Evolutionary conservation across 2,329 filamentous ascomycete genomes (phyloP).

Genomic region (Teratosphaeria pseudoeucalypti): DNA sequence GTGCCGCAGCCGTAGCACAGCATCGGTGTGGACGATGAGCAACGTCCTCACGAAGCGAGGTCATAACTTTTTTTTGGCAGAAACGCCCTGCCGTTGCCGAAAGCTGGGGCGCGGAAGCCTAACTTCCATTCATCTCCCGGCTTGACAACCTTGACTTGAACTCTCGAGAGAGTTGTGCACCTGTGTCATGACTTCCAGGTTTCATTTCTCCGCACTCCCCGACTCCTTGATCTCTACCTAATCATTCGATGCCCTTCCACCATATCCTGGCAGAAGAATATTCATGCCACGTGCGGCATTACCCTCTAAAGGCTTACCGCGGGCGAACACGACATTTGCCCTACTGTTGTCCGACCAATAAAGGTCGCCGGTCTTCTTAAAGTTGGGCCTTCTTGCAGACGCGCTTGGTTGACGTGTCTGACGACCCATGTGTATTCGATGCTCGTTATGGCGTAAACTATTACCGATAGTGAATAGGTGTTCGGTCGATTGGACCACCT

Average conservation of each 20-base stretch:
- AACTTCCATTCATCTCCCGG: background rate
- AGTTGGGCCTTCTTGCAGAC: background rate
- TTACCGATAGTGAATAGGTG: background rate
- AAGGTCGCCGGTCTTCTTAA: background rate
- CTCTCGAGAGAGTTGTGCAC: background rate
- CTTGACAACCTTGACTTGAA: background rate
- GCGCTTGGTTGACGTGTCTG: background rate
- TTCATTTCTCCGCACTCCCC: background rate
- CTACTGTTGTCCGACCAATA: background rate
- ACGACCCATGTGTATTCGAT: background rate
- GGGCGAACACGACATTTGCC: background rate
- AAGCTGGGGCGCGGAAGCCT: background rate
- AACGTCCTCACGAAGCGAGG: background rate
- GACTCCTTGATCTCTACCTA: background rate
- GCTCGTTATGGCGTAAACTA: background rate
- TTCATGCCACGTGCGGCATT: background rate
- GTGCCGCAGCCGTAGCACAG: background rate
- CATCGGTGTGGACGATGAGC: background rate
- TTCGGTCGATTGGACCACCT: background rate
- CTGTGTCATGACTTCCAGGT: background rate
- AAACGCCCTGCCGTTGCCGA: background rate
- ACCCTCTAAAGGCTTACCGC: background rate
- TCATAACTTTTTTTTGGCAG: background rate
- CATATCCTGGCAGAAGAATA: background rate
- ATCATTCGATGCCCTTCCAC: background rate